Evolutionary conservation across 208 protist genomes (phyloP), one percentile per base, ranked within the genome.

Genomic region (Eutreptiella sp.): DNA sequence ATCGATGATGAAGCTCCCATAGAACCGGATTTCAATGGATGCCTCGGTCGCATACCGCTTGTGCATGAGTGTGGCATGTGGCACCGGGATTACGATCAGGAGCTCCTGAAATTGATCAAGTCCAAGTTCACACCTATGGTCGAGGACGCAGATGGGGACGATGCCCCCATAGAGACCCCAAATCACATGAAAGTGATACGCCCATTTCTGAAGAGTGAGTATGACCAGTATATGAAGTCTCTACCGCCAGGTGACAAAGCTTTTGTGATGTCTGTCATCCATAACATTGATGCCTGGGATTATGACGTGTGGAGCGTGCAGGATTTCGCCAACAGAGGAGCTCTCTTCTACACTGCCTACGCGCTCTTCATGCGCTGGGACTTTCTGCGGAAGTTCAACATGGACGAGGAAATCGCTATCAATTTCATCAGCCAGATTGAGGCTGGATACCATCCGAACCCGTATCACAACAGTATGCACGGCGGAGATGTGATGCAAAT

Each of bases 391-490:
- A 68, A 68, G 16, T 68, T 68, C 54, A 68, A 68, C 43, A 68
- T 68, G 46, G 26, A 35, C 48, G 57, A 68, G 28, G 29, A 47
- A 9, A 50, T 21, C 0, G 11, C 68, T 4, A 26, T 70, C 7
- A 46, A 47, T 26, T 70, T 41, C 9, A 29, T 70, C 4, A 19
- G 26, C 7, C 16, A 43, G 2, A 39, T 70, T 0, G 65, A 70
- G 26, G 42, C 41, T 14, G 62, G 65, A 0, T 70, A 70, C 32
- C 38, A 64, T 14, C 16, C 28, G n/a, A 76, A 78, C 24, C 72
- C 72, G 24, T 78, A 78, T 43, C 72, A 78, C 58, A 78, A 78
- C 46, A 70, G 63, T 24, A 55, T 53, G 4, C 73, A 79, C 35
- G 73, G 72, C 1, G 62, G 60, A 26, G 70, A 77, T 42, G 73